phyloP scores from a whole-genome alignment of 768 basidiomycete species.

The Mycena albidolilacea region DNA sequence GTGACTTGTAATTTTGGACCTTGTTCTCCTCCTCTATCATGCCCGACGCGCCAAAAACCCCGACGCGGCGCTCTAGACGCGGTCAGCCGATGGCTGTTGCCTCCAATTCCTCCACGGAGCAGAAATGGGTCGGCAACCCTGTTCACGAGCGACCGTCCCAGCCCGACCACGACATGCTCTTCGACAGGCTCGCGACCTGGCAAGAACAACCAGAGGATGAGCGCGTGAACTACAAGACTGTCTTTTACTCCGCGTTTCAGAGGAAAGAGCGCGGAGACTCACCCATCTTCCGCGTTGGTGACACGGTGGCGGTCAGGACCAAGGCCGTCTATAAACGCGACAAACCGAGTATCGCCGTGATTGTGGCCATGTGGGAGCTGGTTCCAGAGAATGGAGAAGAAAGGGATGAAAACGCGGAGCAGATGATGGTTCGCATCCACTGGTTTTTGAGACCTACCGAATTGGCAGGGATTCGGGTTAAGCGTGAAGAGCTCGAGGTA shows the following conservation, averaged over 20 bases:
- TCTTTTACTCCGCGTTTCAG: conserved; percentile 33
- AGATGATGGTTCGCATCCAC: conserved; percentile 74
- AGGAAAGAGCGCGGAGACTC: conserved; percentile 38
- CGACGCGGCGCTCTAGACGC: conserved; percentile 33
- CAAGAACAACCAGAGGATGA: conserved; percentile 26
- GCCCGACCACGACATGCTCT: conserved; percentile 35
- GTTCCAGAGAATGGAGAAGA: conserved; percentile 43
- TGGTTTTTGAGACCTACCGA: conserved; percentile 84
- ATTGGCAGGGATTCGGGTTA: conserved; percentile 71
- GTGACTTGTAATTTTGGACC: too few relatives aligned
- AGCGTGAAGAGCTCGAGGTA: conserved; percentile 74
- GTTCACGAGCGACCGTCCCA: conserved; percentile 25
- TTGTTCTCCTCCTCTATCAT: conserved; percentile 2
- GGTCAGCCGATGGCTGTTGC: conserved; percentile 31
- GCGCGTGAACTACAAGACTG: conserved; percentile 14
- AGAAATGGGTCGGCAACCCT: conserved; percentile 16
- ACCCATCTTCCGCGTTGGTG: conserved; percentile 67
- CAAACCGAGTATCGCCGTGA: conserved; percentile 77
- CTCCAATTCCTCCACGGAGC: background rate
- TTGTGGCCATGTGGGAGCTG: conserved; percentile 78
- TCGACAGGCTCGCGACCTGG: conserved; percentile 21
- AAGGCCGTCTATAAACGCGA: conserved; percentile 57
- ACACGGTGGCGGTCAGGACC: conserved; percentile 75
- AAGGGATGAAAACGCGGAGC: conserved; percentile 49
- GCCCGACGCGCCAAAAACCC: conserved; percentile 29